These are phyloP conservation scores for Syzygium oleosum DNA, from an alignment of 345 rosid species.

Conservation along the genomic window DNA sequence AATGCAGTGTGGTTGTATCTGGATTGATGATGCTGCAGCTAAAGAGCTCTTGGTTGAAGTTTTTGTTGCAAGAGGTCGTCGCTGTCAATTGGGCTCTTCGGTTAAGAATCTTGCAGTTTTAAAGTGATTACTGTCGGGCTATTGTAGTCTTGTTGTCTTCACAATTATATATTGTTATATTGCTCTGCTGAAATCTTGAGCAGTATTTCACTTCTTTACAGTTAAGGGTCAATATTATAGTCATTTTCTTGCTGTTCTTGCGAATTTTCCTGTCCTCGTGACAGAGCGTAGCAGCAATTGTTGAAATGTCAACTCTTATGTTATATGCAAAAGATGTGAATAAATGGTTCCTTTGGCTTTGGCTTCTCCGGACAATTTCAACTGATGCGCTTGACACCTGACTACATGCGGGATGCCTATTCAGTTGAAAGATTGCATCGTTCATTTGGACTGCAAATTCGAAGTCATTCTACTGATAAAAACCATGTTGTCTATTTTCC, in stretches of 20 bases:
- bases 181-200: neutral
- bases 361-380: neutral
- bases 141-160: neutral
- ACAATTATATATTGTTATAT: neutral
- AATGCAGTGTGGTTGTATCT: neutral
- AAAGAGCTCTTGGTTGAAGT: neutral
- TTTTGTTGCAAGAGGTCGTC: neutral
- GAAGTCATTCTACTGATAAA: neutral
- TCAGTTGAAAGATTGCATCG: neutral
- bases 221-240: neutral
- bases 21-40: neutral
- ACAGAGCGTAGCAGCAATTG: neutral
- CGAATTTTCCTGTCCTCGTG: neutral
- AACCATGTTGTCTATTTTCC: neutral
- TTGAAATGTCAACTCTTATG: neutral
- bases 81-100: neutral
- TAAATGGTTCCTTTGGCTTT: neutral
- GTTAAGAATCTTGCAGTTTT: neutral
- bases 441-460: neutral
- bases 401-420: neutral
- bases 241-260: constrained; percentile 1
- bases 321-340: neutral
- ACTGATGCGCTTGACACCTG: neutral
- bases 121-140: neutral
- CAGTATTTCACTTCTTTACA: neutral